Conservation (phyloP, 192 early-diverging fungal genomes). For the Funneliformis mosseae region DNA sequence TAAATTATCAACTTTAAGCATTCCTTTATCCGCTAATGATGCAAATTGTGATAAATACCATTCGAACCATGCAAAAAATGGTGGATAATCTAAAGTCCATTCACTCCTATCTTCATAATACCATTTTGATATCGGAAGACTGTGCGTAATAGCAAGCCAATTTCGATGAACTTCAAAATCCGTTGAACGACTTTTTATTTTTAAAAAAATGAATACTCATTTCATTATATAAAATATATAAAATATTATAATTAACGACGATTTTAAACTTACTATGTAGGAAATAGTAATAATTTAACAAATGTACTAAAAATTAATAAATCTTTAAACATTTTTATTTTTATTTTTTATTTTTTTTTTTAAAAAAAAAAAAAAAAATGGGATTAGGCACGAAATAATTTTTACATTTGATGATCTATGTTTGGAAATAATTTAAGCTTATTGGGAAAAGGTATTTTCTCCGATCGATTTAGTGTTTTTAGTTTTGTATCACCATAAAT, state of each 20-base stretch:
- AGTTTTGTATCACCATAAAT: too few species aligned
- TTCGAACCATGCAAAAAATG: slow-evolving; percentile 98
- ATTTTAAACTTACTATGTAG: slow-evolving; percentile 64
- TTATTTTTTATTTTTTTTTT: too few species aligned
- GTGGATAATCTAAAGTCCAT: slow-evolving; percentile 97
- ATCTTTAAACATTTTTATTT: slow-evolving; percentile 45
- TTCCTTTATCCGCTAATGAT: slow-evolving; percentile 61
- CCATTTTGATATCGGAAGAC: slow-evolving; percentile 80
- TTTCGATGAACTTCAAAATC: slow-evolving; percentile 99
- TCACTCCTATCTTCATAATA: slow-evolving; percentile 84
- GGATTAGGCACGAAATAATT: too few species aligned
- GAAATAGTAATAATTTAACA: slow-evolving; percentile 66
- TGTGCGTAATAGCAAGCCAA: slow-evolving; percentile 93
- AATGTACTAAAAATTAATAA: slow-evolving; percentile 53
- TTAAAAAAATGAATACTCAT: slow-evolving; percentile 2
- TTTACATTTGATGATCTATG: neutral
- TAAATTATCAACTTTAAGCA: slow-evolving; percentile 73
- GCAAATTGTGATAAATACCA: slow-evolving; percentile 68
- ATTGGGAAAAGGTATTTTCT: neutral
- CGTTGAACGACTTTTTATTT: slow-evolving; percentile 71
- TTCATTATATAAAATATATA: neutral
- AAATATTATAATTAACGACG: neutral
- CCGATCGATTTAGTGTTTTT: too few species aligned
- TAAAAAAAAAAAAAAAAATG: neutral
- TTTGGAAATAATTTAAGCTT: neutral